phyloP scores from a whole-genome alignment of 257 asterid genomes.

The Capsicum rhomboideum region DNA sequence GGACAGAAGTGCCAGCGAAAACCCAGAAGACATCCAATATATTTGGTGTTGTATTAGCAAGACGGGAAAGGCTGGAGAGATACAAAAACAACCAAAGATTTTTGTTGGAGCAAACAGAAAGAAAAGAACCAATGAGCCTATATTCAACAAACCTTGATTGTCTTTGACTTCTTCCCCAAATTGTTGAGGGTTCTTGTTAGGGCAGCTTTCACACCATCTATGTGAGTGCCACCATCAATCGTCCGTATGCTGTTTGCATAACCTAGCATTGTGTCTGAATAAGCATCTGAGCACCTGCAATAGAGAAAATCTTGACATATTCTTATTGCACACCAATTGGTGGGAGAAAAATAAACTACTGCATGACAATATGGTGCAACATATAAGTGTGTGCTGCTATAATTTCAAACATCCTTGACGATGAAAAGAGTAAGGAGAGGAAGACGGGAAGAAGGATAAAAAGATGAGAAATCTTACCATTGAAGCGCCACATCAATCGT shows the following conservation, averaged over 20 bases:
- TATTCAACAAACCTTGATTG: constrained; percentile 50
- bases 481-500: constrained; percentile 78
- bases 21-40: background rate
- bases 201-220: constrained; percentile 90
- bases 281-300: constrained; percentile 90
- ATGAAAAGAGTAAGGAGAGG: background rate
- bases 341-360: background rate
- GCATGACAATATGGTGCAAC: background rate
- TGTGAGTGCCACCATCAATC: constrained; percentile 95
- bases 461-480: constrained; percentile 46
- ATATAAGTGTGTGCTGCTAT: background rate
- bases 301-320: constrained; percentile 4
- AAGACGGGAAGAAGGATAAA: background rate
- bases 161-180: constrained; percentile 85
- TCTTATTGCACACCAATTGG: background rate
- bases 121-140: background rate
- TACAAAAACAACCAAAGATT: background rate
- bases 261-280: constrained; percentile 86
- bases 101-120: background rate
- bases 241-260: constrained; percentile 98
- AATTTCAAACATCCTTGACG: background rate
- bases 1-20: background rate
- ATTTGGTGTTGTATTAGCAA: background rate
- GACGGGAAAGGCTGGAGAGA: background rate
- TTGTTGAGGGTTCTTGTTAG: constrained; percentile 82